A percentile compares a stretch with the other conserved stretches of the same genome.
These are phyloP conservation scores for Papiliotrema laurentii DNA, from an alignment of 1,284 basidiomycete genomes.

Conservation along the genomic window DNA sequence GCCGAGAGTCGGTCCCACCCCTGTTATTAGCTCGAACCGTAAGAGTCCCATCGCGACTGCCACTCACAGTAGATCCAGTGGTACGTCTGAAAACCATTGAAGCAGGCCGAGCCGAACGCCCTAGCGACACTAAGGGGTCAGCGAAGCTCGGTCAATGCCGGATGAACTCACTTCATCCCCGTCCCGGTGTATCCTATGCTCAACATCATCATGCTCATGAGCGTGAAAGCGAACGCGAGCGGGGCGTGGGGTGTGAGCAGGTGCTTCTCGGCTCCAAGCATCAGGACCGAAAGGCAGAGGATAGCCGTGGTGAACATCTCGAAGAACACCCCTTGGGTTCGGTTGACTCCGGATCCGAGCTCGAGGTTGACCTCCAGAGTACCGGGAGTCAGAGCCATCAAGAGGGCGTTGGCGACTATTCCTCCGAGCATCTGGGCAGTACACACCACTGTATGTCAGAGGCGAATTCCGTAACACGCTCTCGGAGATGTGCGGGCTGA, in stretches of 20 bases:
- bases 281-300: slow-evolving; percentile 48
- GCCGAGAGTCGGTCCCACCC: slow-evolving; percentile 55
- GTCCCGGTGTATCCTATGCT: slow-evolving; percentile 35
- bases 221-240: slow-evolving; percentile 63
- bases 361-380: slow-evolving; percentile 56
- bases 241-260: slow-evolving; percentile 66
- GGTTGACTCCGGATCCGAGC: slow-evolving; percentile 9
- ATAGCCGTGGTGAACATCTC: slow-evolving; percentile 64
- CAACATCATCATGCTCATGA: slow-evolving; percentile 62
- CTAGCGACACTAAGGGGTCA: slow-evolving; percentile 59
- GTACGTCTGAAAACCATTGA: slow-evolving; percentile 56
- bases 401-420: slow-evolving; percentile 50
- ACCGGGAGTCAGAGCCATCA: slow-evolving; percentile 58
- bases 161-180: slow-evolving; percentile 27
- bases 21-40: slow-evolving; percentile 35
- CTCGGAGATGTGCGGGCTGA: neutral
- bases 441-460: slow-evolving; percentile 50
- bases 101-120: slow-evolving; percentile 65
- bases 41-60: neutral
- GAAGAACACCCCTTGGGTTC: slow-evolving; percentile 57
- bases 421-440: slow-evolving; percentile 53
- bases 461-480: neutral
- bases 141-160: too few species aligned
- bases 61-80: slow-evolving; percentile 55
- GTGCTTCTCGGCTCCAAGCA: slow-evolving; percentile 58